Evolutionary conservation across 805 yeast species (phyloP), one percentile per base, ranked within the genome.

Genomic region (Brettanomyces nanus): DNA sequence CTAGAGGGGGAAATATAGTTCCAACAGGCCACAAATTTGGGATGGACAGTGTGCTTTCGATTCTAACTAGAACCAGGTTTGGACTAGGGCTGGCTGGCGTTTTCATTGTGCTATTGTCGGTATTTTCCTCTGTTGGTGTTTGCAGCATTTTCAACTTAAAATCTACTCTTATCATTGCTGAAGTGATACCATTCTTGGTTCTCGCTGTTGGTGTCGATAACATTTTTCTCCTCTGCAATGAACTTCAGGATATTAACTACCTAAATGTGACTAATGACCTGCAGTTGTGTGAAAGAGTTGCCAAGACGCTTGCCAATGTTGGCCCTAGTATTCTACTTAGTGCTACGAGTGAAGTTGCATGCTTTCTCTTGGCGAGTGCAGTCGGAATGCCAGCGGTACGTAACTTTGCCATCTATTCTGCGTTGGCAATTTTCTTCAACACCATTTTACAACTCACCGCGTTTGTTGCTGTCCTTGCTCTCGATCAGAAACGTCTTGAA

Each of bases 321-420:
- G 95, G 96, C 0, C 96, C 98, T 0, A 83, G 95, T 17, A 85
- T 94, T 40, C 54, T 85, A 7, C 63, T 85, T 18, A 81, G 95
- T 38, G 76, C 95, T 0, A 47, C 77, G 1, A 75, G 89, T 33
- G 97, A 92, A 51, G 67, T 80, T n/a, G 65, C 77, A 6, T 84
- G 95, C 51, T 87, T 90, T 51, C 59, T 76, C 6, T 62, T 90
- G 30, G 95, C 95, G 0, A 68, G 94, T 1, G 58, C 68, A 4
- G 97, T 92, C 5, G 71, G 80, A 10, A 92, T 92, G 97, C 97
- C 97, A 1, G 97, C 97, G 0, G 97, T 90, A 15, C 71, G 81
- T 45, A 92, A 89, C 58, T 90, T 90, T 66, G 97, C 98, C 0
- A 59, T 83, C 11, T 92, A 85, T 53, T 85, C 95, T 5, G 89